Base-by-base conservation (phyloP, 1,139 yeast genomes). In the Geotrichum restrictum region DNA sequence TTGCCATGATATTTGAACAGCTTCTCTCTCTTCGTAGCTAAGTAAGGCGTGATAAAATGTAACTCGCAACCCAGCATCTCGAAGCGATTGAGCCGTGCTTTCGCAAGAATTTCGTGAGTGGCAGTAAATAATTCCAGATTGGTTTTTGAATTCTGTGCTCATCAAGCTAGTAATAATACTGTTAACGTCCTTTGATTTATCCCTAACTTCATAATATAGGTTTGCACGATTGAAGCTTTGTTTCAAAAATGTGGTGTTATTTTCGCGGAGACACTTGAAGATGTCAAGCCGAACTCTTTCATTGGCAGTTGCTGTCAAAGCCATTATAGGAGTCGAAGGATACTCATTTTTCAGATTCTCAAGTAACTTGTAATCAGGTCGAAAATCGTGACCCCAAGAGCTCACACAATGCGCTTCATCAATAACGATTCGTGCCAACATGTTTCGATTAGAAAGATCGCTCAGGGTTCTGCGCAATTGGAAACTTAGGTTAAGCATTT, bases 361-460 rank as follows among this genome's bases (percentile, higher is more conserved):
- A 67, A 94, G 74, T 29, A 83, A 85, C 63, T 89, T 88, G 70
- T 94, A 94, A 67, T 93, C 98, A 0, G 98, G 98, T 54, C 99
- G 77, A 67, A 94, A 94, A 69, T 94, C 98, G 69, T 94, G 98
- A 16, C 99, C 99, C 99, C 99, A 94, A 11, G 95, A 86, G 56
- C 96, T 88, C 53, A 93, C 95, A 77, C 99, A 94, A 70, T 94
- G 99, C 0, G 98, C 98, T 66, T 94, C 99, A 70, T 94, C 99
- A 46, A 94, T 89, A 13, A 94, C 97, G 33, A 94, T 79, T 53
- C 98, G 74, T 0, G 97, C 96, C 37, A 94, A 71, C 14, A 93
- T 71, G 50, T 70, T 74, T 14, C 75, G 72, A 49, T 93, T 43
- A 31, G 18, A 51, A 52, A n/a, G 46, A 46, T 42, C 46, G 3